A percentile compares a stretch with the other conserved stretches of the same genome.
These are phyloP conservation scores for Filosporella fistucella DNA, from an alignment of 495 filamentous ascomycete species.

Conservation along the genomic window DNA sequence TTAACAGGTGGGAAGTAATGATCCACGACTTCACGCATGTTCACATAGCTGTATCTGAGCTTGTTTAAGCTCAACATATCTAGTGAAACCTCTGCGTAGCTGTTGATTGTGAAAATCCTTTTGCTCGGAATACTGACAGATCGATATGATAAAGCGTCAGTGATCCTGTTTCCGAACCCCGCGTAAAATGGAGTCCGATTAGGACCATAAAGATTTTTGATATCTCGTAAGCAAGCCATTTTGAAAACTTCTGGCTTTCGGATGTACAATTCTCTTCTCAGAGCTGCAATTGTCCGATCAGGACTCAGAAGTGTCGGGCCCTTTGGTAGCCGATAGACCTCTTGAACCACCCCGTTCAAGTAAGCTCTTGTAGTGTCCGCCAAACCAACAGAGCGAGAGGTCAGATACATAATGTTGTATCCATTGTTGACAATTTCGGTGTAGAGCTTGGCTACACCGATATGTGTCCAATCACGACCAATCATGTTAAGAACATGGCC, in stretches of 20 bases:
- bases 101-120: slow-evolving; percentile 98
- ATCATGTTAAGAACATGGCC: slow-evolving; percentile 99
- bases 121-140: slow-evolving; percentile 91
- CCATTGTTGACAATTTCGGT: slow-evolving; percentile 93
- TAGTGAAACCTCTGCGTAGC: slow-evolving; percentile 91
- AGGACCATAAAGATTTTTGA: slow-evolving; percentile 78
- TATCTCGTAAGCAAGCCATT: slow-evolving; percentile 96
- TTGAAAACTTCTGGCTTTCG: slow-evolving; percentile 99
- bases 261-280: slow-evolving; percentile 90
- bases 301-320: slow-evolving; percentile 94
- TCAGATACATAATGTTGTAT: slow-evolving; percentile 98
- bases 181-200: slow-evolving; percentile 87
- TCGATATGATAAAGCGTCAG: slow-evolving; percentile 92
- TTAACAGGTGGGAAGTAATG: slow-evolving; percentile 91
- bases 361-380: slow-evolving; percentile 90
- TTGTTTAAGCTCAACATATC: slow-evolving; percentile 89
- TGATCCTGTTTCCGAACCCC: slow-evolving; percentile 94
- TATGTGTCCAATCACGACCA: slow-evolving; percentile 96
- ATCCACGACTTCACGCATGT: slow-evolving; percentile 92
- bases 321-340: slow-evolving; percentile 78
- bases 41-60: slow-evolving; percentile 94
- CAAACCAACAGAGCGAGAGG: slow-evolving; percentile 88
- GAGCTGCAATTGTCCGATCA: slow-evolving; percentile 92
- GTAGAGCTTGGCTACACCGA: slow-evolving; percentile 94
- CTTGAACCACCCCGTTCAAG: slow-evolving; percentile 83